These are phyloP conservation scores for Cucurbita pepo DNA, from an alignment of 306 rosid species.

Conservation along the genomic window DNA sequence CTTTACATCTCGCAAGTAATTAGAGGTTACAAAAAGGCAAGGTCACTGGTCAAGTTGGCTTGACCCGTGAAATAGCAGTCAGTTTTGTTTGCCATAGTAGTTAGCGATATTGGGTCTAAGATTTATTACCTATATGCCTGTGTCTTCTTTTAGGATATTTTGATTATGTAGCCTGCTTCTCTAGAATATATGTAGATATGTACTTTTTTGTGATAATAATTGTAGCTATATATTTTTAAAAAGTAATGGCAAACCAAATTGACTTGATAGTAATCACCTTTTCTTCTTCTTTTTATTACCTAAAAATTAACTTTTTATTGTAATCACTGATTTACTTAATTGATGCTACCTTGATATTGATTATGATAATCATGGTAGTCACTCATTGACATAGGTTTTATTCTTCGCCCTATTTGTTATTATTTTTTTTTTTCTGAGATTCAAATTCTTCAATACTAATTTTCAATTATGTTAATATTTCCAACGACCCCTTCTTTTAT, in stretches of 20 bases:
- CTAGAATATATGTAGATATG: not conserved
- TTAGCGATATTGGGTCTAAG: not conserved
- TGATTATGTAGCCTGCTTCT: not conserved
- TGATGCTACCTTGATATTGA: not conserved
- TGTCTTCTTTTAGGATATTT: not conserved
- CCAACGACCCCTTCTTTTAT: not conserved
- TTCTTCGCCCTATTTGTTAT: not conserved
- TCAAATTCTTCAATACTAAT: not conserved
- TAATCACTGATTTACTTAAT: not conserved
- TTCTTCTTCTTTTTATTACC: not conserved
- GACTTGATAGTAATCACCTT: not conserved
- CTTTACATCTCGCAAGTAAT: not conserved
- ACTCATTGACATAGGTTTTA: not conserved
- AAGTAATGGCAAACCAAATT: not conserved
- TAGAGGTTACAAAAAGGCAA: not conserved
- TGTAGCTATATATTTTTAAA: not conserved
- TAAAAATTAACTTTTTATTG: not conserved
- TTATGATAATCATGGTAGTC: not conserved
- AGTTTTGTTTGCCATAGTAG: not conserved
- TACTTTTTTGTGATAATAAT: not conserved
- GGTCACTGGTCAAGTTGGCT: not conserved
- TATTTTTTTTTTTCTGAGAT: not conserved
- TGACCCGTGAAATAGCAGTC: not conserved
- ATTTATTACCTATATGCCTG: not conserved
- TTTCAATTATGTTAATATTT: not conserved